Conservation (phyloP, 331 rosid genomes). For the Pyracantha coccinea region DNA sequence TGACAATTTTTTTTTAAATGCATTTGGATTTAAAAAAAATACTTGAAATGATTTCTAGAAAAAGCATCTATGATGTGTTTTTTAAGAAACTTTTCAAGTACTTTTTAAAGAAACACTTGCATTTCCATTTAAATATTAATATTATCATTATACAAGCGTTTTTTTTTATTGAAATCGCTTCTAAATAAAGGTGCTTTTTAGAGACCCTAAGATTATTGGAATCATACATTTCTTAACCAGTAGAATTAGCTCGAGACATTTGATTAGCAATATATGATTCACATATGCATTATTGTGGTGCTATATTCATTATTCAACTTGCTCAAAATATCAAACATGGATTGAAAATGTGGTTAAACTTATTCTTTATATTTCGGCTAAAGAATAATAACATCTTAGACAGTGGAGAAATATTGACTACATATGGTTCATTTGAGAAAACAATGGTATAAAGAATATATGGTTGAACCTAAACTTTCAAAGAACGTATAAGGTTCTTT, state of each 20-base stretch:
- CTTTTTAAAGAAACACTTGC: not conserved
- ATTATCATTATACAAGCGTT: not conserved
- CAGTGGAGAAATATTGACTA: not conserved
- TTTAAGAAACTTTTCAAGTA: no score
- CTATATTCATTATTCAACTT: not conserved
- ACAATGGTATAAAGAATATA: not conserved
- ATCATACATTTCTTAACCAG: no score
- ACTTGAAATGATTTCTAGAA: not conserved
- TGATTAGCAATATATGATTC: not conserved
- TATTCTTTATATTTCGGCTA: not conserved
- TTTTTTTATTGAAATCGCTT: no score
- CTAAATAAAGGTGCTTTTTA: no score
- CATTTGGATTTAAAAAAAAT: no score
- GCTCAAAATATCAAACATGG: not conserved
- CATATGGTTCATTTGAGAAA: not conserved
- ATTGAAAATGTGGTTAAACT: not conserved
- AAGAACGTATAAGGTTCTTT: not conserved
- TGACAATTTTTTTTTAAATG: not conserved
- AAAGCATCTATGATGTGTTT: no score
- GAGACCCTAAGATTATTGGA: not conserved
- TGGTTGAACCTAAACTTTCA: conserved; percentile 10
- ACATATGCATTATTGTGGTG: not conserved
- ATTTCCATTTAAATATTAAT: no score
- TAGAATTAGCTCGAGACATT: not conserved
- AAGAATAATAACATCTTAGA: not conserved